phyloP scores from a whole-genome alignment of 2,329 filamentous ascomycete genomes.

The Trichoderma polysporum region DNA sequence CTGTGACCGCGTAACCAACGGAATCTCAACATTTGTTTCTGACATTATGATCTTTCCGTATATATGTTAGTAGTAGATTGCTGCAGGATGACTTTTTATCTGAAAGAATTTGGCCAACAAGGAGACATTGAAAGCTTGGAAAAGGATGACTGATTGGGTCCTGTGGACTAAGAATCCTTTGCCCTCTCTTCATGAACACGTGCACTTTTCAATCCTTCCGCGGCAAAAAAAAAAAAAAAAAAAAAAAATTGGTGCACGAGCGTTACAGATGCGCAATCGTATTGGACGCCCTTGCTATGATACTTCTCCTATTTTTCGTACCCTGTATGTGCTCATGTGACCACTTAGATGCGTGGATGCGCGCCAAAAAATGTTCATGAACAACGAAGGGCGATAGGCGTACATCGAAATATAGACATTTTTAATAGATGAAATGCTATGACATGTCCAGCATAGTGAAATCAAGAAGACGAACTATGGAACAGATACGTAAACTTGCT shows the following conservation, averaged over 20 bases:
- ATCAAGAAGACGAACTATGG: no score
- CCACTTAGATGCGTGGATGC: neutral
- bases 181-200: neutral
- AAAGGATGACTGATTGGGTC: neutral
- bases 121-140: neutral
- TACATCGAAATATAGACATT: neutral
- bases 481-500: neutral
- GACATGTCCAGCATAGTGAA: no score
- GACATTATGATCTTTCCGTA: neutral
- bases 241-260: neutral
- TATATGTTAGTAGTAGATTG: no score
- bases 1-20: neutral
- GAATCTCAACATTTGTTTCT: neutral
- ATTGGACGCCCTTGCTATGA: neutral
- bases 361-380: neutral
- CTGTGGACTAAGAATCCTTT: no score
- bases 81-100: neutral
- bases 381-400: neutral
- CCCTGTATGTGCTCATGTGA: neutral
- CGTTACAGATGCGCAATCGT: neutral
- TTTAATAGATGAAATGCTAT: no score
- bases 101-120: neutral
- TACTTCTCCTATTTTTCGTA: neutral
- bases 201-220: slow-evolving; percentile 3
- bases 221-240: no score